Conservation (phyloP, 305 asterid genomes). For the Fraxinus sp. region DNA sequence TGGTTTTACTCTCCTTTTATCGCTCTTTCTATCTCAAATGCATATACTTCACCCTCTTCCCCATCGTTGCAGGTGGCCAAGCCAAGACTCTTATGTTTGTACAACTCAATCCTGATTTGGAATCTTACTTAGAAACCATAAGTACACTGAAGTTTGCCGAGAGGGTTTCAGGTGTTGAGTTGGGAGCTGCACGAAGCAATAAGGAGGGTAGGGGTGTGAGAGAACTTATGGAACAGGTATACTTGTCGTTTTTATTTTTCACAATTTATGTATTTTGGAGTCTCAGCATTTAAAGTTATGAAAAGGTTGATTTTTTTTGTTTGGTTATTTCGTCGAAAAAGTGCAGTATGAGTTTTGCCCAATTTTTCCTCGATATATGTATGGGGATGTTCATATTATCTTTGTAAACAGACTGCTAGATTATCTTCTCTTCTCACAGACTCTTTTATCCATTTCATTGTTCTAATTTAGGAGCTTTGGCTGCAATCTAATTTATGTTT, state of each 20-base stretch:
- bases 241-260: not conserved
- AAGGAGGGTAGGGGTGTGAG: constrained; percentile 83
- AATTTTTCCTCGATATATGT: not conserved
- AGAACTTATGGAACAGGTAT: constrained; percentile 95
- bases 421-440: not conserved
- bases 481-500: not conserved
- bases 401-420: not conserved
- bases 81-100: constrained; percentile 98
- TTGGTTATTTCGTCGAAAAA: not conserved
- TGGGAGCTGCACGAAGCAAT: constrained; percentile 90
- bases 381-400: not conserved
- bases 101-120: constrained; percentile 93
- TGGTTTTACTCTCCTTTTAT: not conserved
- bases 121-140: constrained; percentile 78
- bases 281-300: not conserved
- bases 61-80: constrained; percentile 70
- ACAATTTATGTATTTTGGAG: not conserved
- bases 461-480: not conserved
- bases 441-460: not conserved
- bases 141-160: constrained; percentile 96
- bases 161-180: constrained; percentile 95
- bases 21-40: constrained; percentile 22
- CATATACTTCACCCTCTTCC: not conserved
- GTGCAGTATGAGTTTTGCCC: not conserved
- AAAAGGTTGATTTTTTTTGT: not conserved